These are phyloP conservation scores for Colletotrichum plurivorum DNA, from an alignment of 2,329 filamentous ascomycete genomes.

Conservation along the genomic window DNA sequence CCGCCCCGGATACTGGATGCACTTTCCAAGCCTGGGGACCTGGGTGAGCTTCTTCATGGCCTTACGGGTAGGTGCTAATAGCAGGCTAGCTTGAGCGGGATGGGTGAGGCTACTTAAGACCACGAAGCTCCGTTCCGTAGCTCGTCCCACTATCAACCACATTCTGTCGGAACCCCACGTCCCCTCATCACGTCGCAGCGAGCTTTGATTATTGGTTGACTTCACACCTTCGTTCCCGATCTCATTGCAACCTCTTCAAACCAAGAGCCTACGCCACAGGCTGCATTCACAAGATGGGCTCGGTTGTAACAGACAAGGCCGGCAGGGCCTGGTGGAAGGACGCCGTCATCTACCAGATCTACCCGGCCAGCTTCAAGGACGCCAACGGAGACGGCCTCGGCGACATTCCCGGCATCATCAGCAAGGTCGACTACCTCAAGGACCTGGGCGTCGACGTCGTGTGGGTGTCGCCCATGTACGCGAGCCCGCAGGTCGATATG, in stretches of 20 bases:
- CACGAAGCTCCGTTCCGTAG: slow-evolving; percentile 6
- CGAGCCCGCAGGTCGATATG: slow-evolving; percentile 77
- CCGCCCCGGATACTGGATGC: slow-evolving; percentile 22
- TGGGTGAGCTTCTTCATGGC: background rate
- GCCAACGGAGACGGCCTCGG: slow-evolving; percentile 72
- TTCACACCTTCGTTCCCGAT: background rate
- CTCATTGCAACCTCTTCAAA: background rate
- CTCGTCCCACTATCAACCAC: background rate
- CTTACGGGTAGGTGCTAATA: too few relatives aligned
- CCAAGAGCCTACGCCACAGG: background rate
- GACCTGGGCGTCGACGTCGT: slow-evolving; percentile 74
- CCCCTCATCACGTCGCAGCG: background rate
- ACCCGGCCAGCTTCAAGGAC: slow-evolving; percentile 71
- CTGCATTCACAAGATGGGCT: slow-evolving; percentile 23
- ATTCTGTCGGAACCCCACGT: background rate
- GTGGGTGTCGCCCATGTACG: slow-evolving; percentile 78
- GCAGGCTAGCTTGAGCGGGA: slow-evolving; percentile 6
- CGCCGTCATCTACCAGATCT: slow-evolving; percentile 71
- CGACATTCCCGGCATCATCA: slow-evolving; percentile 74
- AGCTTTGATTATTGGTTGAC: background rate
- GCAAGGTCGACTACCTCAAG: slow-evolving; percentile 73
- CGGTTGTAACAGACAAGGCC: slow-evolving; percentile 28
- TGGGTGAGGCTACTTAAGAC: slow-evolving; percentile 19
- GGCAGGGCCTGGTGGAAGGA: slow-evolving; percentile 68
- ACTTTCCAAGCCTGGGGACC: slow-evolving; percentile 6